Conservation (phyloP, 1,284 basidiomycete genomes). For the Ustilago shanxiensis region DNA sequence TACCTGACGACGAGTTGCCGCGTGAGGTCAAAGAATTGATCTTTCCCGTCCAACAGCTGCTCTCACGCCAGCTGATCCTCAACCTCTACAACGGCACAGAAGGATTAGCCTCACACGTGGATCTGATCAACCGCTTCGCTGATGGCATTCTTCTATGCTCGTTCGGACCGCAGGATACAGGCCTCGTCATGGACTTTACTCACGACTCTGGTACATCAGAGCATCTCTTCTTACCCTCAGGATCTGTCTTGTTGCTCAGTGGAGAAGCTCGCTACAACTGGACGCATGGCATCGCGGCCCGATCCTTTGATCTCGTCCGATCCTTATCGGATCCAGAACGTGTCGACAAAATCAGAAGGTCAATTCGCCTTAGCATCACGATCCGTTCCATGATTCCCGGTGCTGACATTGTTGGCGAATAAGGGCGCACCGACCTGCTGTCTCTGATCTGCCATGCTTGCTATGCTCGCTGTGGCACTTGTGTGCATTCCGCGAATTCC, state of each 20-base stretch:
- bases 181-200: constrained; percentile 58
- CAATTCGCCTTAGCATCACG: constrained; percentile 55
- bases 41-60: constrained; percentile 19
- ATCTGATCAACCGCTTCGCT: constrained; percentile 72
- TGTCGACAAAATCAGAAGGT: constrained; percentile 18
- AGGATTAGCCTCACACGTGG: constrained; percentile 72
- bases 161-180: constrained; percentile 41
- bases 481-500: no score
- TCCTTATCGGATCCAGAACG: neutral
- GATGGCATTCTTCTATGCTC: constrained; percentile 62
- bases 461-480: no score
- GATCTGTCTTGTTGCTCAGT: constrained; percentile 70
- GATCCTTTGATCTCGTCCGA: constrained; percentile 30
- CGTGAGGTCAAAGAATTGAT: constrained; percentile 10
- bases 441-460: no score
- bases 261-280: constrained; percentile 72
- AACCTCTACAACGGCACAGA: constrained; percentile 72
- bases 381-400: constrained; percentile 55
- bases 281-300: constrained; percentile 71
- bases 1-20: constrained; percentile 8
- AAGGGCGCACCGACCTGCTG: neutral
- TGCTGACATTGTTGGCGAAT: constrained; percentile 49
- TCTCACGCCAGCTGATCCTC: constrained; percentile 71
- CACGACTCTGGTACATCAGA: constrained; percentile 4
- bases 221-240: constrained; percentile 70